A percentile compares a stretch with the other conserved stretches of the same genome.
phyloP scores from a whole-genome alignment of 1,284 basidiomycete species.

The Fomitopsis palustris region DNA sequence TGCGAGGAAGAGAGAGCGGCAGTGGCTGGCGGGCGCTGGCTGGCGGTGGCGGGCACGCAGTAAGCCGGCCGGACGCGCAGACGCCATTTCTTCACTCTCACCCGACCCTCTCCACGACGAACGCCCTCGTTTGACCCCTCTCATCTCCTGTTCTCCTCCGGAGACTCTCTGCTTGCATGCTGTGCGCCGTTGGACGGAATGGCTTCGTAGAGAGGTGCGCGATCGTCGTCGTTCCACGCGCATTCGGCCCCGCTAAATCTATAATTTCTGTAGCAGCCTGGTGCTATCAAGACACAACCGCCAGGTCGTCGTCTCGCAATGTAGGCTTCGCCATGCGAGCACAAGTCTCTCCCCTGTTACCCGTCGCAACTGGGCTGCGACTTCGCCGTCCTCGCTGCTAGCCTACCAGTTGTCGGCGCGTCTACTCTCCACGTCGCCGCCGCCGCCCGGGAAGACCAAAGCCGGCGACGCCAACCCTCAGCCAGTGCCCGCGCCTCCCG shows the following conservation, averaged over 20 bases:
- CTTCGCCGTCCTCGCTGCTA: constrained; percentile 1
- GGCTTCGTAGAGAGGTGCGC: constrained; percentile 30
- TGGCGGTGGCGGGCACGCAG: not conserved
- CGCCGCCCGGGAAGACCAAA: constrained; percentile 26
- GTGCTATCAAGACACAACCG: constrained; percentile 16
- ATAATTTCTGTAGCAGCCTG: constrained; percentile 10
- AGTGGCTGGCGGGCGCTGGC: not conserved
- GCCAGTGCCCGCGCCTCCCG: constrained; percentile 16
- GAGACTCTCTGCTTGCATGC: constrained; percentile 23
- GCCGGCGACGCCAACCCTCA: constrained; percentile 15
- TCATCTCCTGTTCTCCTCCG: not conserved
- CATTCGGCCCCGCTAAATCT: not conserved
- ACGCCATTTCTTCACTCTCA: not conserved
- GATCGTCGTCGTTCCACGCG: not conserved
- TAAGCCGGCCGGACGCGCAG: not conserved
- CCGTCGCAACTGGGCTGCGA: not conserved
- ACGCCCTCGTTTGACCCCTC: not conserved
- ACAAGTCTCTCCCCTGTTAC: not conserved
- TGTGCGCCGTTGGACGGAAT: constrained; percentile 30
- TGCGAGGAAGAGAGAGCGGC: not conserved
- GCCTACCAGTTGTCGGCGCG: constrained; percentile 9
- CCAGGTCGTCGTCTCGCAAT: constrained; percentile 5
- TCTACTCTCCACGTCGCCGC: constrained; percentile 17
- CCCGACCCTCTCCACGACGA: not conserved
- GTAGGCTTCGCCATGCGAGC: constrained; percentile 10